Evolutionary conservation across 2,329 filamentous ascomycete genomes (phyloP), one percentile per base, ranked within the genome.

Genomic region (Trichoderma guizhouense): DNA sequence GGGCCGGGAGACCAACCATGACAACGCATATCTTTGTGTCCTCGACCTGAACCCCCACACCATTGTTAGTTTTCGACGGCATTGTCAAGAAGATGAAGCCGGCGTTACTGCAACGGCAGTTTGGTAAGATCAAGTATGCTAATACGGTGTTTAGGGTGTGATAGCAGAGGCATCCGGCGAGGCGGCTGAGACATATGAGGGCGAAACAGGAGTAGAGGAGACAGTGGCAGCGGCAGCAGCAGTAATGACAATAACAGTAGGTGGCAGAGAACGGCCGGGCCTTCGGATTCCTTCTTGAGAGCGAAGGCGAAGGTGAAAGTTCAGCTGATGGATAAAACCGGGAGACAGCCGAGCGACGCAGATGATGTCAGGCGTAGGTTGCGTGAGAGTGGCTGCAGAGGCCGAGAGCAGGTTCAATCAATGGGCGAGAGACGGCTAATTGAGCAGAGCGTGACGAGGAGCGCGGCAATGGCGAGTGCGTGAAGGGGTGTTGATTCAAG

Each of bases 11-110:
- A 76, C 96, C 96, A 73, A 99, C 96, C 96, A 99, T 98, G 78
- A 99, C 94, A 75, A 99, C 95, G 82, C 95, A 98, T 85, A 99
- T 97, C 82, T 93, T 93, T 73, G 93, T 95, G 83, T 98, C 94
- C 86, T 98, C 95, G 78, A 93, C 93, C 93, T 97, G 92, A 75
- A 95, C 88, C 79, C 91, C 92, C 77, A 89, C 84, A 76, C 92
- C 90, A 81, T 91, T 91, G 85, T 86, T 84, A 80, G 78, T 75
- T 72, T 78, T 83, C 74, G 82, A 82, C 75, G 84, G 81, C 85
- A 87, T 87, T 64, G 74, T 80, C 74, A 62, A 51, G 71, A n/a
- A 34, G 43, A 57, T 43, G 64, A 30, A 62, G 60, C 66, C 51
- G 60, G 51, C 30, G 36, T 58, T 21, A 62, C 28, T 63, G 64